phyloP scores from a whole-genome alignment of 768 basidiomycete species.

The Termitomyces sp. region DNA sequence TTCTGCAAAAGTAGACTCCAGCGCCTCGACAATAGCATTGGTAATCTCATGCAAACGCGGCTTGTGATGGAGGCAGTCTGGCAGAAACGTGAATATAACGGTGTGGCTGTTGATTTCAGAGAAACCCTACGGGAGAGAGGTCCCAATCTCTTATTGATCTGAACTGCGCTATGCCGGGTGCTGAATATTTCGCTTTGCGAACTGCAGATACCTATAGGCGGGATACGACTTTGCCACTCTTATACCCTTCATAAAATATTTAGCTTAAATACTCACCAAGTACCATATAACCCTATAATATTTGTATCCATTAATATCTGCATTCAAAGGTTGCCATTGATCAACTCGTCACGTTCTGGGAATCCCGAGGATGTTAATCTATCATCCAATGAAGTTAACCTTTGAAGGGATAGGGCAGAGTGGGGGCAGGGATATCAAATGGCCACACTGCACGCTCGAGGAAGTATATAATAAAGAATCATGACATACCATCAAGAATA shows the following conservation, averaged over 20 bases:
- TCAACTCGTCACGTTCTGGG: not conserved
- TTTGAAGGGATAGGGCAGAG: too few relatives aligned
- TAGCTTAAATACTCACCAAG: slow-evolving; percentile 13
- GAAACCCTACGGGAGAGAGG: slow-evolving; percentile 52
- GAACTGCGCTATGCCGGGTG: slow-evolving; percentile 2
- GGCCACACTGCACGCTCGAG: too few relatives aligned
- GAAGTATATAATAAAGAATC: not conserved
- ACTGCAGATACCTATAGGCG: slow-evolving; percentile 14
- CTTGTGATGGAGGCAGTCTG: slow-evolving; percentile 67
- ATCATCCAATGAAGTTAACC: not conserved
- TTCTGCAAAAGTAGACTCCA: slow-evolving; percentile 57
- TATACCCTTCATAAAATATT: slow-evolving; percentile 14
- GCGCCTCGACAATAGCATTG: slow-evolving; percentile 52
- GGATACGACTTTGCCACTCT: slow-evolving; percentile 8
- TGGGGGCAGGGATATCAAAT: not conserved
- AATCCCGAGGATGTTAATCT: not conserved
- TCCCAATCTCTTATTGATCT: slow-evolving; percentile 50
- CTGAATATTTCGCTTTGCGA: slow-evolving; percentile 1
- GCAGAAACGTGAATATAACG: slow-evolving; percentile 59
- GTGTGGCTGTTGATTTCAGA: slow-evolving; percentile 55
- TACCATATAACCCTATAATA: slow-evolving; percentile 7
- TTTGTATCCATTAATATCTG: not conserved
- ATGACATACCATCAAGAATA: not conserved
- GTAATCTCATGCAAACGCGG: slow-evolving; percentile 55
- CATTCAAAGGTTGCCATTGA: not conserved